Evolutionary conservation across 768 basidiomycete species (phyloP).

Genomic region (Vishniacozyma victoriae): DNA sequence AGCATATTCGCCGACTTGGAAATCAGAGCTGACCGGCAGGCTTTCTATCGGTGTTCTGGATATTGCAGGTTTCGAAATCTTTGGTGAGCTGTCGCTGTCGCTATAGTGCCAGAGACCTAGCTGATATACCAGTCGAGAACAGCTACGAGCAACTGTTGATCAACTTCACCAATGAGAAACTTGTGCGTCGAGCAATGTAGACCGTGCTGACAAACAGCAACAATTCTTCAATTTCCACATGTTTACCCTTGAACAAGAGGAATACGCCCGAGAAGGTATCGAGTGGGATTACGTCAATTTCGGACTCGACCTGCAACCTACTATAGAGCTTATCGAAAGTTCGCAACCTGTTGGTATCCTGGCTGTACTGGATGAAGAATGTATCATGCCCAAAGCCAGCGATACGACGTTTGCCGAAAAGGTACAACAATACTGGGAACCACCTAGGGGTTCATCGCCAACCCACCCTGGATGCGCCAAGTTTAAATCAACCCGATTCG

Average conservation of each 20-base stretch:
- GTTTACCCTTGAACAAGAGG: constrained; percentile 99
- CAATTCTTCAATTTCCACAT: constrained; percentile 81
- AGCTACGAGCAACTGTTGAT: constrained; percentile 96
- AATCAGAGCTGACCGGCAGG: constrained; percentile 12
- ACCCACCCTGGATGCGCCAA: constrained; percentile 70
- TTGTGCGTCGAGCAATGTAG: constrained; percentile 45
- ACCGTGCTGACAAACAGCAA: constrained; percentile 1
- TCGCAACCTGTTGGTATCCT: constrained; percentile 76
- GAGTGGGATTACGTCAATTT: constrained; percentile 99
- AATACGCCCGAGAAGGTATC: constrained; percentile 92
- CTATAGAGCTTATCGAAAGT: constrained; percentile 94
- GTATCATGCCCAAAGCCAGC: constrained; percentile 99
- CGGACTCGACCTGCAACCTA: constrained; percentile 92
- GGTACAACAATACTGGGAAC: constrained; percentile 70
- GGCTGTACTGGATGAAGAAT: constrained; percentile 91
- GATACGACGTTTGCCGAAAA: constrained; percentile 93
- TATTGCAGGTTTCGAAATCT: constrained; percentile 98
- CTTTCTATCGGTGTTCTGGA: constrained; percentile 93
- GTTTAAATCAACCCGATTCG: constrained; percentile 79
- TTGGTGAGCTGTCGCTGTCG: constrained; percentile 34
- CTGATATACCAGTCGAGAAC: constrained; percentile 53
- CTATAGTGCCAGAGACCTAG: not conserved
- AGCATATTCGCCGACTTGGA: constrained; percentile 2
- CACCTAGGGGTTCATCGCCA: constrained; percentile 48
- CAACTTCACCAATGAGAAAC: constrained; percentile 97